Evolutionary conservation across 2,329 filamentous ascomycete genomes (phyloP), one percentile per base, ranked within the genome.

Genomic region (Pseudogymnoascus sp.): DNA sequence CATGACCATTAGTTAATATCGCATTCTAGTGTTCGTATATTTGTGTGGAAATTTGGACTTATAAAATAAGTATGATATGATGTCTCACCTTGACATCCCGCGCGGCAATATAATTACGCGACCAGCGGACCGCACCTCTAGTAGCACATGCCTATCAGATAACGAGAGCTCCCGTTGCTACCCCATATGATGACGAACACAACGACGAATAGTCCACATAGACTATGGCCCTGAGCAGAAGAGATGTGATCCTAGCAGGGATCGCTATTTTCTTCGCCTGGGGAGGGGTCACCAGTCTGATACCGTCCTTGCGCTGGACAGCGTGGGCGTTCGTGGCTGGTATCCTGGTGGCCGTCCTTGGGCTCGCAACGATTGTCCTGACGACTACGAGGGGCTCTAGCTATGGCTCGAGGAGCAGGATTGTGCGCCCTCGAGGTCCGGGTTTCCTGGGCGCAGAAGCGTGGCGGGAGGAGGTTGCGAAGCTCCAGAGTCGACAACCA

Each of bases 281-380:
- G 93, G 89, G 90, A 65, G 87, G 92, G 73, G 82, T 88, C 63
- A 87, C 90, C 67, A 86, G 89, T 77, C 95, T 89, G 86, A 79
- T 92, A 69, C 92, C 93, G 30, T 78, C 86, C 63, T 79, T 97
- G 67, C 90, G 91, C 73, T 96, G 89, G 82, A 81, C 90, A 41
- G 90, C 89, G 69, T 89, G 96, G 75, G 90, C 92, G 68, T 91
- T 97, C 73, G 77, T 88, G 66, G 76, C 83, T 66, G 93, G 94
- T 66, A 77, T 81, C 65, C 68, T 87, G 65, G 77, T 86, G 57
- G 70, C 80, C 2, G 66, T 82, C 58, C 73, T 82, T 47, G 78
- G 79, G 61, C 70, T 88, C 62, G 72, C 85, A 62, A 82, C 82
- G 60, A 72, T 90, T 33, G 73, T 89, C 36, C 70, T 86, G 57